These are phyloP conservation scores for Ophiocytium majus DNA, from an alignment of 352 stramenopile genomes.

Conservation along the genomic window DNA sequence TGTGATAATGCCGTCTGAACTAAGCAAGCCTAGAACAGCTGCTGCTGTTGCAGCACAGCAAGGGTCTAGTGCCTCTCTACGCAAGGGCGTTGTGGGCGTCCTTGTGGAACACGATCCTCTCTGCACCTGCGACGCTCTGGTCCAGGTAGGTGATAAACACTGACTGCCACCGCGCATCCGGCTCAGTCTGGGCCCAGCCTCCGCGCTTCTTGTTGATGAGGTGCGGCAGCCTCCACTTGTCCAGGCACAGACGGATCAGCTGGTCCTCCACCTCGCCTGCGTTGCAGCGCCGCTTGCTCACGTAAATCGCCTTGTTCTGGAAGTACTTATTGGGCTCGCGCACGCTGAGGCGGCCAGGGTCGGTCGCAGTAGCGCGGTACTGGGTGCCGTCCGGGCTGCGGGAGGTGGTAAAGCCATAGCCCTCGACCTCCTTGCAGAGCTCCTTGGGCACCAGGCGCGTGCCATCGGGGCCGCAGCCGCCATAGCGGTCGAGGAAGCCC, in stretches of 20 bases:
- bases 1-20: neutral
- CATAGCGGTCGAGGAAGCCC: neutral
- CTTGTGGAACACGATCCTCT: neutral
- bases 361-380: neutral
- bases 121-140: neutral
- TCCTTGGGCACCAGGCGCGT: neutral
- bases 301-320: neutral
- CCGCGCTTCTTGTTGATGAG: neutral
- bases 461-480: neutral
- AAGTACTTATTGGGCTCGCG: neutral
- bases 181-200: neutral
- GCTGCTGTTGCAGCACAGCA: neutral
- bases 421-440: neutral
- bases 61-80: neutral
- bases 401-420: neutral
- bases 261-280: neutral
- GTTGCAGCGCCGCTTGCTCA: neutral
- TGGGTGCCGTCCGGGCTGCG: neutral
- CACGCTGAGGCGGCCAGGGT: neutral
- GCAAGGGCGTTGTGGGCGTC: neutral
- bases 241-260: neutral
- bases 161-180: neutral
- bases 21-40: neutral
- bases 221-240: neutral
- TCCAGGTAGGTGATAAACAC: neutral